Base-by-base conservation (phyloP, 257 asterid genomes). In the Penstemon eatonii region DNA sequence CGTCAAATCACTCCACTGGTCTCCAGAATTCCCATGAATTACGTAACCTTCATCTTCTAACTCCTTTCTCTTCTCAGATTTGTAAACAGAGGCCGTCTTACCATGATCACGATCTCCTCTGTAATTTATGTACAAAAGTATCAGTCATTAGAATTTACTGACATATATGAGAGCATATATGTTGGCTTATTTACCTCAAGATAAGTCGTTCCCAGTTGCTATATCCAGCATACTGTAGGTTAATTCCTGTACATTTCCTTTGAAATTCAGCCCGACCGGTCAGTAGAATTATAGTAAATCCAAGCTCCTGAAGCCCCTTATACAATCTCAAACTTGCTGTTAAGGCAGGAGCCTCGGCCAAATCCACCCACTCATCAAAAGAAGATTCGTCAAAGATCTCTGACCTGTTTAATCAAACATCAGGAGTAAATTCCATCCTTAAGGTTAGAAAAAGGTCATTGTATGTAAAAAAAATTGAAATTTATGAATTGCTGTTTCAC, bases 1-100 rank as follows among this genome's bases (percentile, higher is more conserved):
- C 3, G 10, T 68, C 79, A 92, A 78, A 75, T 89, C 96, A 70
- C 95, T 92, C 98, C 98, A 92, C 62, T 92, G 97, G 78, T 90
- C 97, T 43, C 98, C 96, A 11, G 93, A 92, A 67, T 70, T 88
- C 50, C 98, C 97, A 3, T 67, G 89, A 63, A 92, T 82, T 12
- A 66, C 62, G 84, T 81, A 92, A 60, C 97, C 96, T 82, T 87
- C 94, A 39, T 90, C 88, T 80, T 78, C 85, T 5, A 90, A 76
- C 80, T 88, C 94, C 80, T 77, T 85, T 67, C 97, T 84, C 82
- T 76, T 86, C 91, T 81, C 86, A 4, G 89, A 92, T 80, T 92
- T 92, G 84, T 81, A 92, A 5, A 82, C 45, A 7, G 85, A 59
- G 13, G 97, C 97, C 13, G 37, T 60, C 73, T 83, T 83, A 6